Evolutionary conservation across 2,329 filamentous ascomycete genomes (phyloP).

Genomic region (Pleurostoma richardsiae): DNA sequence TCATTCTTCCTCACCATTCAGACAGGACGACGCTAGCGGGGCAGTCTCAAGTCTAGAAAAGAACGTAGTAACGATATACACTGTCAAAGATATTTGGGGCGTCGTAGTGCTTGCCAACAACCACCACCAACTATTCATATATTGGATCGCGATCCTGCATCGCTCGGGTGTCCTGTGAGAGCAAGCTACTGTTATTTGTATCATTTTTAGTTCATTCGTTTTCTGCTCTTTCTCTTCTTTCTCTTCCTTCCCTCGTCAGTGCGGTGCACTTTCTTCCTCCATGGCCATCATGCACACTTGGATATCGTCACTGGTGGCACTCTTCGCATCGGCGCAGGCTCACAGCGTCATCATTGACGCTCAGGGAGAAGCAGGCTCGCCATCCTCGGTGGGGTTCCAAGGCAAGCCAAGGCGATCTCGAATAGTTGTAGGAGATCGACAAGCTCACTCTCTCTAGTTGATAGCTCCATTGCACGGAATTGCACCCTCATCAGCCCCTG

Average conservation of each 20-base stretch:
- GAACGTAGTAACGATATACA: too few relatives aligned
- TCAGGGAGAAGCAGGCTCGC: constrained; percentile 39
- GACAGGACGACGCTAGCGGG: too few relatives aligned
- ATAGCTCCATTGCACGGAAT: constrained; percentile 52
- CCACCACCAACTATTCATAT: too few relatives aligned
- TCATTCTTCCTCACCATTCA: too few relatives aligned
- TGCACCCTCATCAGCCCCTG: constrained; percentile 61
- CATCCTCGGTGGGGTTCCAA: constrained; percentile 43
- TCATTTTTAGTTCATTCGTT: constrained; percentile 14
- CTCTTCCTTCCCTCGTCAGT: constrained; percentile 18
- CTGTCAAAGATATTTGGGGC: too few relatives aligned
- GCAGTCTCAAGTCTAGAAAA: too few relatives aligned
- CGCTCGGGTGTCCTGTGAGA: too few relatives aligned
- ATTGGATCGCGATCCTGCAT: too few relatives aligned
- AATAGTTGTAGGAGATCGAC: neutral
- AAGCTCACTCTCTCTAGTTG: constrained; percentile 27
- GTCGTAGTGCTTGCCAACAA: too few relatives aligned
- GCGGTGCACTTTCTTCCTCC: constrained; percentile 15
- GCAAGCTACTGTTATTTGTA: too few relatives aligned
- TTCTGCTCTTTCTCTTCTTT: constrained; percentile 10
- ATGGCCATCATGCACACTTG: constrained; percentile 29
- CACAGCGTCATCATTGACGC: constrained; percentile 43
- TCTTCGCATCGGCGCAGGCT: constrained; percentile 28
- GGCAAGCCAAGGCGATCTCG: constrained; percentile 21
- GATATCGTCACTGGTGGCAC: constrained; percentile 24